These are phyloP conservation scores for Henckelia pumila DNA, from an alignment of 257 asterid species.

Conservation along the genomic window DNA sequence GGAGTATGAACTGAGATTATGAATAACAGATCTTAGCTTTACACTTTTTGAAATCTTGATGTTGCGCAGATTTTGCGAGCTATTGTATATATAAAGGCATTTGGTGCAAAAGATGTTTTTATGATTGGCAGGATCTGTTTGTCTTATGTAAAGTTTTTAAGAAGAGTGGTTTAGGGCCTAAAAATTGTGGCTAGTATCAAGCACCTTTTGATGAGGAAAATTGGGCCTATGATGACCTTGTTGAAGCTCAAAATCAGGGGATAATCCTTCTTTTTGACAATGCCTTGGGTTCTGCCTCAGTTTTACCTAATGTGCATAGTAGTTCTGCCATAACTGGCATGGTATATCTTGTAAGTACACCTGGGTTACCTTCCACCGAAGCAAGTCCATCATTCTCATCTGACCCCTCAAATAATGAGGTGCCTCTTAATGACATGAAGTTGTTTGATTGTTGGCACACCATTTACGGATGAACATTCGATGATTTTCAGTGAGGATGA, in stretches of 20 bases:
- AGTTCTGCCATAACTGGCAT: slow-evolving; percentile 21
- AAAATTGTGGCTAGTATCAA: slow-evolving; percentile 86
- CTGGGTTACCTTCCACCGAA: slow-evolving; percentile 25
- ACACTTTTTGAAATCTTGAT: no score
- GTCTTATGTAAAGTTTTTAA: slow-evolving; percentile 76
- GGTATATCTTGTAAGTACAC: slow-evolving; percentile 26
- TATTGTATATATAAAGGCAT: no score
- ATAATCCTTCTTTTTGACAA: slow-evolving; percentile 29
- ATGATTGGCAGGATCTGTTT: slow-evolving; percentile 65
- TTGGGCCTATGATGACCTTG: slow-evolving; percentile 56
- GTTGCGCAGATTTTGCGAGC: no score
- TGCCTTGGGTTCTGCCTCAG: slow-evolving; percentile 16
- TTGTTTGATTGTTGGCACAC: slow-evolving; percentile 33
- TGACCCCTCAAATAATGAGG: slow-evolving; percentile 28
- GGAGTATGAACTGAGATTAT: no score
- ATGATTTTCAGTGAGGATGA: slow-evolving; percentile 16
- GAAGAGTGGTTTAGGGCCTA: slow-evolving; percentile 84
- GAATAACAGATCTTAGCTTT: no score
- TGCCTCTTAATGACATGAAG: slow-evolving; percentile 33
- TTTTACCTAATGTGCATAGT: slow-evolving; percentile 28
- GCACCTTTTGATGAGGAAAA: slow-evolving; percentile 87
- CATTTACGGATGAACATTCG: slow-evolving; percentile 35
- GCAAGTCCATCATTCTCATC: slow-evolving; percentile 36
- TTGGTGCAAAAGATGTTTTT: no score
- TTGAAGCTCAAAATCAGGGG: slow-evolving; percentile 22